Evolutionary conservation across 306 rosid genomes (phyloP).

Genomic region (Inga oerstediana): DNA sequence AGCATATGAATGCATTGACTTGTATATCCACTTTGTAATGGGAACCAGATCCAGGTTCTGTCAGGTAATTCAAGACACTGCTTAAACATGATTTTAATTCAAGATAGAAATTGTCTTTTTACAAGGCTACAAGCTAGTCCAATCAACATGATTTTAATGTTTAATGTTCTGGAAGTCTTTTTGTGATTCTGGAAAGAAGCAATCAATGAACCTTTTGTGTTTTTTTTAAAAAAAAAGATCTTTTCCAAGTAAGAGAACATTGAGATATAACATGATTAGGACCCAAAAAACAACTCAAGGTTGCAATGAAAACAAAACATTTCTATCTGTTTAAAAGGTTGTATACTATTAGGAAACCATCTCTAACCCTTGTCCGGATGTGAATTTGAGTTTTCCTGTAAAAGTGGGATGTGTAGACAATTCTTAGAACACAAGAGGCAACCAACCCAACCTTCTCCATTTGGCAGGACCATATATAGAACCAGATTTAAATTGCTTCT

Average conservation of each 20-base stretch:
- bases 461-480: background rate
- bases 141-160: background rate
- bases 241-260: background rate
- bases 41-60: slow-evolving; percentile 3
- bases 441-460: background rate
- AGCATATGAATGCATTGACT: too few relatives aligned
- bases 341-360: background rate
- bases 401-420: background rate
- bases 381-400: background rate
- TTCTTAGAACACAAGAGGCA: background rate
- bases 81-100: background rate
- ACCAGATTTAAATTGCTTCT: background rate
- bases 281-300: background rate
- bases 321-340: background rate
- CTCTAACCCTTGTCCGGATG: background rate
- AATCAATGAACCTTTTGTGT: background rate
- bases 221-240: too few relatives aligned
- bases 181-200: too few relatives aligned
- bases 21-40: background rate
- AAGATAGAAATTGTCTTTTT: background rate
- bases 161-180: too few relatives aligned
- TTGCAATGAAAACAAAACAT: background rate
- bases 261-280: background rate
- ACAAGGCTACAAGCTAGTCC: too few relatives aligned
- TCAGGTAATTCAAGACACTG: background rate